Base-by-base conservation (phyloP, 768 basidiomycete species). In the Mycena kentingensis region DNA sequence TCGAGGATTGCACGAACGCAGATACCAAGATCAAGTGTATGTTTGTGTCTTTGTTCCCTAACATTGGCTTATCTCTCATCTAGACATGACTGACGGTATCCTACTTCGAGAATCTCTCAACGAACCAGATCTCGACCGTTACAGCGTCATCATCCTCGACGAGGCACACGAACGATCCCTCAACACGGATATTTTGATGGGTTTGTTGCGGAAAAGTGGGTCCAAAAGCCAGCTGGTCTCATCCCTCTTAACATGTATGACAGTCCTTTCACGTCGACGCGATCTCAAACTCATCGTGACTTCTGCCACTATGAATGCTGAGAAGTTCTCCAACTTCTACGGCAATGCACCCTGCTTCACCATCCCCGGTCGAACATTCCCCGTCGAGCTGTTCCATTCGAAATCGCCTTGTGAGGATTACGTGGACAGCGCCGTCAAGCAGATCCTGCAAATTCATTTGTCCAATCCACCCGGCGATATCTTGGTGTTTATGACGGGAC, bases 331-430 rank as follows among this genome's bases (percentile, higher is more conserved):
- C 15, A 73, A 72, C 13, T 98, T 99, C 70, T 99, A 97, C 61
- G 96, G 96, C 26, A 90, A 88, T 62, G 96, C 96, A 0, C 95
- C 95, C 0, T 88, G 83, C 27, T 99, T 91, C 72, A 98, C 93
- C 12, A 99, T 99, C 60, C 81, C 81, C 27, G 81, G 81, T 36
- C 88, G 97, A 46, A 98, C 97, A 7, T 99, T 99, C 75, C 97
- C 96, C 0, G 97, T 99, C 50, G 97, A 99, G 66, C 93, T 85
- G 24, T 92, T 88, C 75, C 96, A 97, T 71, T 80, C 92, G 19
- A 98, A 98, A 67, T 95, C 95, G 1, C 97, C 97, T 0, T 99
- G 96, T 64, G 97, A 99, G 67, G 97, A 99, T 67, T 99, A 99
- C 65, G 97, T 99, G 51, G 97, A 99, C 67, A 85, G 90, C 55